Evolutionary conservation across 2,329 filamentous ascomycete species (phyloP).

Genomic region (Apiospora koreana): DNA sequence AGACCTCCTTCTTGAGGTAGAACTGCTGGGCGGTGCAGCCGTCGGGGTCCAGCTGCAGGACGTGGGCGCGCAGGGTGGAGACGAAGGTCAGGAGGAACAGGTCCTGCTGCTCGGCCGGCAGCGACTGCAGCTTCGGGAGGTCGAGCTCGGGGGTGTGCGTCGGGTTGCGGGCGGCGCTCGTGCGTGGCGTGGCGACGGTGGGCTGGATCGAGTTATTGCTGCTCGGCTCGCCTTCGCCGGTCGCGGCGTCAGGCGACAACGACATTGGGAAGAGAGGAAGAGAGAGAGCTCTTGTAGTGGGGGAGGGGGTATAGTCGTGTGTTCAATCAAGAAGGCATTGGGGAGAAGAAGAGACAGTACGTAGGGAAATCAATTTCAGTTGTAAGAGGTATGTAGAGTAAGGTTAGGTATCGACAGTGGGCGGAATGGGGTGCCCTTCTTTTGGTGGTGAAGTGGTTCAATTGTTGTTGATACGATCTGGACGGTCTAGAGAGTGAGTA

Average conservation of each 20-base stretch:
- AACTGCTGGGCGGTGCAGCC: slow-evolving; percentile 87
- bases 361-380: not conserved
- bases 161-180: slow-evolving; percentile 38
- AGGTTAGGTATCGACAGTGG: too few species aligned
- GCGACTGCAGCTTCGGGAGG: slow-evolving; percentile 80
- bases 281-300: slow-evolving; percentile 2
- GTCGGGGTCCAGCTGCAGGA: slow-evolving; percentile 71
- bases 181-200: slow-evolving; percentile 25
- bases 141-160: slow-evolving; percentile 77
- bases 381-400: not conserved
- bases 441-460: not conserved
- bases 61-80: slow-evolving; percentile 78
- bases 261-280: slow-evolving; percentile 27
- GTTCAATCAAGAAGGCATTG: slow-evolving; percentile 1
- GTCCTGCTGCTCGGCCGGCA: slow-evolving; percentile 94
- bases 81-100: slow-evolving; percentile 90
- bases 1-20: slow-evolving; percentile 89
- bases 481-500: not conserved
- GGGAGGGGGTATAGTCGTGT: not conserved
- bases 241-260: slow-evolving; percentile 29
- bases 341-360: not conserved
- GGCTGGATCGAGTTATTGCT: slow-evolving; percentile 25
- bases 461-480: not conserved
- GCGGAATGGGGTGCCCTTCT: not conserved
- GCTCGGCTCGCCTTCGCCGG: slow-evolving; percentile 37